Evolutionary conservation across 2,329 filamentous ascomycete genomes (phyloP).

Genomic region (Penicillium sp.): DNA sequence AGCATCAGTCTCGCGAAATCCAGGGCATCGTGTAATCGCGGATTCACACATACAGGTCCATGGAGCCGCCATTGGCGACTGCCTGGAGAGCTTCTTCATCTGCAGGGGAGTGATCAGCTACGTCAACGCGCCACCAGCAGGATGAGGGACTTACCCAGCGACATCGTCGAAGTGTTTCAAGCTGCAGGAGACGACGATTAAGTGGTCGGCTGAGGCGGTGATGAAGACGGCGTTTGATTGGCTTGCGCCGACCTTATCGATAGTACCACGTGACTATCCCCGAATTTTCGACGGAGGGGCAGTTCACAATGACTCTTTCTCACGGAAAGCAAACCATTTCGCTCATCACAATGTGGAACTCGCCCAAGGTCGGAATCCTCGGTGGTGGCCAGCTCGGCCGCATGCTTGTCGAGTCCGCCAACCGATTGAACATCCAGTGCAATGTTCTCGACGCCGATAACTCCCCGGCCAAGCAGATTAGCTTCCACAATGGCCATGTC

Average conservation of each 20-base stretch:
- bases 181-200: constrained; percentile 14
- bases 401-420: constrained; percentile 90
- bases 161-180: constrained; percentile 27
- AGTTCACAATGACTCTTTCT: constrained; percentile 12
- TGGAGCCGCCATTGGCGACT: constrained; percentile 57
- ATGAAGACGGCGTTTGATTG: constrained; percentile 16
- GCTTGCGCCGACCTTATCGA: constrained; percentile 20
- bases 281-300: constrained; percentile 26
- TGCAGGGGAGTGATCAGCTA: constrained; percentile 17
- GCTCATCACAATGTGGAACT: constrained; percentile 37
- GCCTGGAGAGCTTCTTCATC: constrained; percentile 55
- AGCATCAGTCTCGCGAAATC: constrained; percentile 31
- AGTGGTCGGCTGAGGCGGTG: constrained; percentile 16
- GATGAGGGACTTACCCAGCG: constrained; percentile 27
- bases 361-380: constrained; percentile 51
- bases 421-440: constrained; percentile 72
- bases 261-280: constrained; percentile 20
- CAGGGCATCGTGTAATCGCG: constrained; percentile 1
- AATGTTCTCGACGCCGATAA: constrained; percentile 74
- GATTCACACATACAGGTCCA: constrained; percentile 53
- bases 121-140: not conserved
- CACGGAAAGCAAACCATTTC: constrained; percentile 2
- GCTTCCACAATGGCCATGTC: constrained; percentile 70
- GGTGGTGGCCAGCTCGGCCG: constrained; percentile 76
- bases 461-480: constrained; percentile 82